These are phyloP conservation scores for Filobasidium uniguttulatum DNA, from an alignment of 1,284 basidiomycete genomes.

Conservation along the genomic window DNA sequence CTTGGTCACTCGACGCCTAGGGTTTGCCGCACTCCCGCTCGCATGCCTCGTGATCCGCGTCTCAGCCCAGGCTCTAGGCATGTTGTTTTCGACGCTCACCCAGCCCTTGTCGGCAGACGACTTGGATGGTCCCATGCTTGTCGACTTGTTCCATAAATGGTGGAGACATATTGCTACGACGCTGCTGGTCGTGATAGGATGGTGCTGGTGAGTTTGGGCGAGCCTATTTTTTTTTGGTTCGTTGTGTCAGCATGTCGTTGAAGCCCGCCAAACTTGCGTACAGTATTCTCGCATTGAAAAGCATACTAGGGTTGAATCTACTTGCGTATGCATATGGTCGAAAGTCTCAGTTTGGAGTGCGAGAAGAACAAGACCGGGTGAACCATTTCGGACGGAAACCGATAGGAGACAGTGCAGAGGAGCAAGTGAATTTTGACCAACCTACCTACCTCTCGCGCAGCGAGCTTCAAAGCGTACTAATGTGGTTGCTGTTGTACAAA, in stretches of 20 bases:
- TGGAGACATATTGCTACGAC: conserved; percentile 17
- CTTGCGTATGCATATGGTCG: conserved; percentile 67
- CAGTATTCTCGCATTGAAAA: conserved; percentile 69
- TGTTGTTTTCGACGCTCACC: conserved; percentile 39
- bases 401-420: conserved; percentile 73
- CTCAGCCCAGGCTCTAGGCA: conserved; percentile 57
- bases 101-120: not conserved
- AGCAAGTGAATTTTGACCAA: conserved; percentile 48
- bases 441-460: conserved; percentile 2
- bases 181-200: conserved; percentile 53
- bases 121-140: not conserved
- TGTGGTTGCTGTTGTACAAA: too few relatives aligned
- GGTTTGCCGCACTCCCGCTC: conserved; percentile 83
- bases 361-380: conserved; percentile 54
- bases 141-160: not conserved
- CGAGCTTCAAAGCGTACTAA: not conserved
- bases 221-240: not conserved
- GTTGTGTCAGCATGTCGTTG: not conserved
- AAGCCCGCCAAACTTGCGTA: not conserved
- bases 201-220: conserved; percentile 63
- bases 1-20: conserved; percentile 79
- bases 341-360: conserved; percentile 57
- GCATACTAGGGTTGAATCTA: conserved; percentile 74
- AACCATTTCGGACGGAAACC: conserved; percentile 75
- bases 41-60: conserved; percentile 84